Evolutionary conservation across 148 eudicot species (phyloP).

Genomic region (Nyssa sinensis): DNA sequence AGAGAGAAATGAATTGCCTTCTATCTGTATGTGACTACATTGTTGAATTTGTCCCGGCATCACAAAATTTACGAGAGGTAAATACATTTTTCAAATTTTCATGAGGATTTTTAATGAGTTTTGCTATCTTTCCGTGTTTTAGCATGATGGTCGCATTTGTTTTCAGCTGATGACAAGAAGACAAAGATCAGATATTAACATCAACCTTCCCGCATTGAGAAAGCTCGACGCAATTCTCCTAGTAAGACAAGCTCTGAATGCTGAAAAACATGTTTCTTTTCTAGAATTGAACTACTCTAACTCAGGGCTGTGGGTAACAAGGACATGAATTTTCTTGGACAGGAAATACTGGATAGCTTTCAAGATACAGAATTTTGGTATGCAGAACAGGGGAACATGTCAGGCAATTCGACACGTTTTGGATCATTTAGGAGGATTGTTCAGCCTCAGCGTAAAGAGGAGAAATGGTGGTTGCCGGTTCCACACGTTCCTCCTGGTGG

Average conservation of each 20-base stretch:
- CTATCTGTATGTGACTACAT: slow-evolving; percentile 89
- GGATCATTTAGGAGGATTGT: slow-evolving; percentile 71
- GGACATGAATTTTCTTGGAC: slow-evolving; percentile 11
- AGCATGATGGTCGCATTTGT: background rate
- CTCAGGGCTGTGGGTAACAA: background rate
- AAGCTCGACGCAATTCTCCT: slow-evolving; percentile 90
- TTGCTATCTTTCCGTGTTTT: background rate
- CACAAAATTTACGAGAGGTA: slow-evolving; percentile 57
- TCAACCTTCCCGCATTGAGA: slow-evolving; percentile 84
- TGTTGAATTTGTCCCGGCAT: slow-evolving; percentile 52
- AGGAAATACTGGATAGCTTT: slow-evolving; percentile 85
- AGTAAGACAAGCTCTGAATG: slow-evolving; percentile 37
- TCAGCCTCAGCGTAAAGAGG: slow-evolving; percentile 59
- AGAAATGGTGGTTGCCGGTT: slow-evolving; percentile 97
- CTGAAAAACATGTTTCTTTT: background rate
- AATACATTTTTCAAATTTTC: background rate
- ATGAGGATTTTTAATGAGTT: no score
- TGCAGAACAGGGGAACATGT: slow-evolving; percentile 72
- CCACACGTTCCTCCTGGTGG: slow-evolving; percentile 79
- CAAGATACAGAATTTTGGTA: slow-evolving; percentile 88
- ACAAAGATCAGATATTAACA: slow-evolving; percentile 68
- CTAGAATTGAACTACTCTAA: background rate
- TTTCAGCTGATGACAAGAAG: slow-evolving; percentile 68
- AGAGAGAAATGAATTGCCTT: slow-evolving; percentile 91
- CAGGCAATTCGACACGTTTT: slow-evolving; percentile 43